A percentile compares a stretch with the other conserved stretches of the same genome.
phyloP scores from a whole-genome alignment of 2,329 filamentous ascomycete species.

The Aspergillus tubingensis region DNA sequence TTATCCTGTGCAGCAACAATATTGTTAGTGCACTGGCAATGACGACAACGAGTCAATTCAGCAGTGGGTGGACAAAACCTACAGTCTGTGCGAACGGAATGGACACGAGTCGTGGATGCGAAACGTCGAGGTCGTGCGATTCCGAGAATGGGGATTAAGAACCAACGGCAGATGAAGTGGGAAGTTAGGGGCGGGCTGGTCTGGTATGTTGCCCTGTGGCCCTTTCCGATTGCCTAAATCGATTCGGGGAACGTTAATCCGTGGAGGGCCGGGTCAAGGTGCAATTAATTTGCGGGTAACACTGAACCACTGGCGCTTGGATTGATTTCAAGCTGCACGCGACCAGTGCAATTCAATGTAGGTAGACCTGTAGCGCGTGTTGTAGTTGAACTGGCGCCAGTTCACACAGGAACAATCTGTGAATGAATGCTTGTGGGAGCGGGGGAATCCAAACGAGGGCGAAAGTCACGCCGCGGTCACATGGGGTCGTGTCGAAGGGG shows the following conservation, averaged over 20 bases:
- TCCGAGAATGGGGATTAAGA: slow-evolving; percentile 5
- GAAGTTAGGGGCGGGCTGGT: slow-evolving; percentile 21
- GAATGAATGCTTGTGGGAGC: not conserved
- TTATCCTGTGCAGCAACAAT: slow-evolving; percentile 5
- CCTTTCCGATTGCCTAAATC: slow-evolving; percentile 25
- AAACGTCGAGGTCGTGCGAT: slow-evolving; percentile 4
- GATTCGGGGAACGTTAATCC: slow-evolving; percentile 29
- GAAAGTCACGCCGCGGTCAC: slow-evolving; percentile 1
- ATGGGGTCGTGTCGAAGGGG: slow-evolving; percentile 4
- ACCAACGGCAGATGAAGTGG: slow-evolving; percentile 5
- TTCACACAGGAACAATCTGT: not conserved
- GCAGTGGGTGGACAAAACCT: slow-evolving; percentile 12
- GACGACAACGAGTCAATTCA: slow-evolving; percentile 12
- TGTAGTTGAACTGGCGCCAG: not conserved
- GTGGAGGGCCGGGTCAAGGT: slow-evolving; percentile 9
- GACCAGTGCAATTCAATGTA: not conserved
- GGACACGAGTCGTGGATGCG: slow-evolving; percentile 1
- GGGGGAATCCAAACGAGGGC: not conserved
- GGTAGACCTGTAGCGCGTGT: not conserved
- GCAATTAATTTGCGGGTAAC: slow-evolving; percentile 3
- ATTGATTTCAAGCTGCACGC: not conserved
- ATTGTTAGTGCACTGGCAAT: slow-evolving; percentile 12
- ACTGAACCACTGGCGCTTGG: not conserved
- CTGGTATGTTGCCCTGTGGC: slow-evolving; percentile 18
- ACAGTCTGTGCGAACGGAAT: slow-evolving; percentile 12